Evolutionary conservation across 192 early-diverging fungal species (phyloP).

Genomic region (Cladochytrium replicatum): DNA sequence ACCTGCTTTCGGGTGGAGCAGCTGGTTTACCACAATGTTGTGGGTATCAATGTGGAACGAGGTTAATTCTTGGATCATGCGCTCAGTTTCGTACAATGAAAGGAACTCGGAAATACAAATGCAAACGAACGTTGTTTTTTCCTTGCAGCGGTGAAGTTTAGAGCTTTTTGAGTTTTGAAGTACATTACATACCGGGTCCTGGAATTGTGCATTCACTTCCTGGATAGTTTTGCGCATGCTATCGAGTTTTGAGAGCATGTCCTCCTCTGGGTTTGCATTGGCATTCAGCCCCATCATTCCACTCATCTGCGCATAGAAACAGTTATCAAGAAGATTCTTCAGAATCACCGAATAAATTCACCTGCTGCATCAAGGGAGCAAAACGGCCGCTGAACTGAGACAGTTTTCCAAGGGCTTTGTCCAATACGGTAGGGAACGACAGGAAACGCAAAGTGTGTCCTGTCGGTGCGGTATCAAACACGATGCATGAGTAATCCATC

Average conservation of each 20-base stretch:
- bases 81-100: slow-evolving; percentile 98
- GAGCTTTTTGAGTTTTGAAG: neutral
- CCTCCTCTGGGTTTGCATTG: slow-evolving; percentile 68
- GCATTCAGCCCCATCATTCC: slow-evolving; percentile 60
- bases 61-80: slow-evolving; percentile 99
- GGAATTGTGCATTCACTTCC: slow-evolving; percentile 98
- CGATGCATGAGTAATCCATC: slow-evolving; percentile 97
- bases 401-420: slow-evolving; percentile 96
- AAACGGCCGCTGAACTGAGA: slow-evolving; percentile 84
- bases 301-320: slow-evolving; percentile 60
- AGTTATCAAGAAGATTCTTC: neutral
- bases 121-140: slow-evolving; percentile 98
- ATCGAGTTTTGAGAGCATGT: slow-evolving; percentile 92
- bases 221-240: slow-evolving; percentile 93
- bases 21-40: slow-evolving; percentile 98
- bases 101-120: slow-evolving; percentile 99
- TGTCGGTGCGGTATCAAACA: slow-evolving; percentile 99
- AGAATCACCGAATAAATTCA: slow-evolving; percentile 7
- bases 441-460: slow-evolving; percentile 98
- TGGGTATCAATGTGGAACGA: slow-evolving; percentile 96
- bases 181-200: slow-evolving; percentile 70
- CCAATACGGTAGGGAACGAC: slow-evolving; percentile 92
- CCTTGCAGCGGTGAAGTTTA: slow-evolving; percentile 26
- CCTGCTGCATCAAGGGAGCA: slow-evolving; percentile 92
- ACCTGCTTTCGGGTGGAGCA: slow-evolving; percentile 87